Evolutionary conservation across 2,329 filamentous ascomycete species (phyloP).

Genomic region (Chrysosporium queenslandicum): DNA sequence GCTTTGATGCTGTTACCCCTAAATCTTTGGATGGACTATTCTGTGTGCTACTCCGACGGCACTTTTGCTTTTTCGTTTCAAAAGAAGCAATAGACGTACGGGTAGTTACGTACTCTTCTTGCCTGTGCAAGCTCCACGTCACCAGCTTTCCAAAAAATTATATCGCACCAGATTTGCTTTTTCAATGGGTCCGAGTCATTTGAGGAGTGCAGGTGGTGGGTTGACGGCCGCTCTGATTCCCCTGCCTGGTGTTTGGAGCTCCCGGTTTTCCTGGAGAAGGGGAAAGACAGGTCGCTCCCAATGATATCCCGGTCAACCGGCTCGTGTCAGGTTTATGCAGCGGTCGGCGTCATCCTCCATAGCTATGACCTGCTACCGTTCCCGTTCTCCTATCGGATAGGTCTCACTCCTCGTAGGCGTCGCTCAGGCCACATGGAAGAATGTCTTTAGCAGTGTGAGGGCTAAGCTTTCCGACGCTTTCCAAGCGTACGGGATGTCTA

Average conservation of each 20-base stretch:
- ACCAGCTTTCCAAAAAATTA: neutral
- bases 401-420: neutral
- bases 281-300: neutral
- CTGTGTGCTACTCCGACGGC: neutral
- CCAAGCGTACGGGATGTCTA: neutral
- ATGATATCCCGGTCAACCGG: neutral
- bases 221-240: neutral
- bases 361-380: neutral
- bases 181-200: neutral
- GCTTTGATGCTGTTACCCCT: neutral
- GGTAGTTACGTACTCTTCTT: neutral
- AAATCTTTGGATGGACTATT: neutral
- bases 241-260: neutral
- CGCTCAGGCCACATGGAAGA: neutral
- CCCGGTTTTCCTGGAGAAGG: neutral
- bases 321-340: neutral
- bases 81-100: neutral
- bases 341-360: neutral
- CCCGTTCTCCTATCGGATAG: neutral
- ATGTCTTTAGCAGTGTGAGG: neutral
- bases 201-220: neutral
- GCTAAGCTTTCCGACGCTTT: slow-evolving; percentile 1
- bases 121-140: slow-evolving; percentile 2
- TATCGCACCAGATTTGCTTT: neutral
- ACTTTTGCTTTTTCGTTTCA: neutral